These are phyloP conservation scores for Candida sp. DNA, from an alignment of 1,139 yeast genomes.

Conservation along the genomic window DNA sequence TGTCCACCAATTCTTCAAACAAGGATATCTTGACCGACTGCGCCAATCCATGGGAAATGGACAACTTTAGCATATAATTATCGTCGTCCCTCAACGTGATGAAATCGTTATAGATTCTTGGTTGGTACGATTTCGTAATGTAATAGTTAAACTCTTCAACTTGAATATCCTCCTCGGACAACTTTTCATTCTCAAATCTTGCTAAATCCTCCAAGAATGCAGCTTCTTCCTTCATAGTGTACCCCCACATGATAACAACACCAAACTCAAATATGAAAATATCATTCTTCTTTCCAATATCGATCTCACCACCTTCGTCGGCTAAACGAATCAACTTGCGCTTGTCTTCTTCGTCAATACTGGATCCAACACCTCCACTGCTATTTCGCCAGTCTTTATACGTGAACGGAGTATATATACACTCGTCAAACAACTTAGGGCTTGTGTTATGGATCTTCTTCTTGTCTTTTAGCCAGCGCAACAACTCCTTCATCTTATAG, in stretches of 20 bases:
- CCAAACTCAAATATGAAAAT: conserved; percentile 93
- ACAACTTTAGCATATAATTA: conserved; percentile 87
- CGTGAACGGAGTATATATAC: conserved; percentile 89
- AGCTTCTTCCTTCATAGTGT: conserved; percentile 80
- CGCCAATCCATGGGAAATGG: conserved; percentile 90
- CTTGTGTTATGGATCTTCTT: conserved; percentile 75
- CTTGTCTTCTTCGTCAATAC: conserved; percentile 23
- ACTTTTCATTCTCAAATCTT: conserved; percentile 87
- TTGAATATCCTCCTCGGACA: conserved; percentile 90
- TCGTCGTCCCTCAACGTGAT: conserved; percentile 90
- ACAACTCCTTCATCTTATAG: conserved; percentile 84
- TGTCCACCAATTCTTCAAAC: conserved; percentile 94
- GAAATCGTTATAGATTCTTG: conserved; percentile 93
- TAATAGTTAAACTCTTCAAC: conserved; percentile 94
- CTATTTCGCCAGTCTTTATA: conserved; percentile 78
- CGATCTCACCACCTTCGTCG: conserved; percentile 95
- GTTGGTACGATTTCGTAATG: conserved; percentile 91
- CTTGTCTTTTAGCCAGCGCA: conserved; percentile 84
- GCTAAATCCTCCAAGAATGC: conserved; percentile 85
- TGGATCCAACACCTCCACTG: conserved; percentile 21
- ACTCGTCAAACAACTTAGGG: conserved; percentile 92
- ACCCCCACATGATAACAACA: conserved; percentile 96
- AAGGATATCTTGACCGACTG: conserved; percentile 94
- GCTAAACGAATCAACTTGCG: conserved; percentile 70
- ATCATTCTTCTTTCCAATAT: conserved; percentile 79